Conservation (phyloP, 257 asterid genomes). For the Capsicum rhomboideum region DNA sequence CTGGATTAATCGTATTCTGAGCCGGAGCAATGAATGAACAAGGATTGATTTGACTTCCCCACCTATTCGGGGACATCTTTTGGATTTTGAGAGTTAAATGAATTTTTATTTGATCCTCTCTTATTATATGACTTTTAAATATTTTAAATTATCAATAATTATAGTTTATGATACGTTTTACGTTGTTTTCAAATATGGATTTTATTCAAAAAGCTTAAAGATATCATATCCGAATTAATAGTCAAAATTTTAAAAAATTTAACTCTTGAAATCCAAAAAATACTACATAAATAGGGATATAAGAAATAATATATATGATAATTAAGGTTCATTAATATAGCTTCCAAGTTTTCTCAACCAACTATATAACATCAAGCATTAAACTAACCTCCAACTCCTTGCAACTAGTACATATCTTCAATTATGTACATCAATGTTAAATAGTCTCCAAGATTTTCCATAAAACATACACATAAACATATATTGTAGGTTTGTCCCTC, state of each 20-base stretch:
- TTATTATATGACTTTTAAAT: too few species aligned
- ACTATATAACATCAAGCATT: background rate
- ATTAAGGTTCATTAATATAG: background rate
- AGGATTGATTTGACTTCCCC: too few species aligned
- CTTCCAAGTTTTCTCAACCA: background rate
- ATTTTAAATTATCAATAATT: too few species aligned
- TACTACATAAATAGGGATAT: background rate
- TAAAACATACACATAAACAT: background rate
- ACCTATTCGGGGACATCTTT: too few species aligned
- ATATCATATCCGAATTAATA: background rate
- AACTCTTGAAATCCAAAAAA: background rate
- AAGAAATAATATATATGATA: too few species aligned
- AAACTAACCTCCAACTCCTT: background rate
- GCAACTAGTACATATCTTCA: background rate
- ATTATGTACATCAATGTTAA: background rate
- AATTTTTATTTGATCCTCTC: too few species aligned
- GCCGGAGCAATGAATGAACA: too few species aligned
- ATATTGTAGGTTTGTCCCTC: background rate
- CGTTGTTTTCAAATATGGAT: background rate
- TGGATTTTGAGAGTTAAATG: too few species aligned
- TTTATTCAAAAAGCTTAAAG: background rate
- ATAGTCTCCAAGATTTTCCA: background rate
- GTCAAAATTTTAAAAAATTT: background rate
- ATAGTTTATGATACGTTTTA: too few species aligned
- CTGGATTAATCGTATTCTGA: too few species aligned